Base-by-base conservation (phyloP, 345 rosid species). In the Melaleuca quinquenervia region DNA sequence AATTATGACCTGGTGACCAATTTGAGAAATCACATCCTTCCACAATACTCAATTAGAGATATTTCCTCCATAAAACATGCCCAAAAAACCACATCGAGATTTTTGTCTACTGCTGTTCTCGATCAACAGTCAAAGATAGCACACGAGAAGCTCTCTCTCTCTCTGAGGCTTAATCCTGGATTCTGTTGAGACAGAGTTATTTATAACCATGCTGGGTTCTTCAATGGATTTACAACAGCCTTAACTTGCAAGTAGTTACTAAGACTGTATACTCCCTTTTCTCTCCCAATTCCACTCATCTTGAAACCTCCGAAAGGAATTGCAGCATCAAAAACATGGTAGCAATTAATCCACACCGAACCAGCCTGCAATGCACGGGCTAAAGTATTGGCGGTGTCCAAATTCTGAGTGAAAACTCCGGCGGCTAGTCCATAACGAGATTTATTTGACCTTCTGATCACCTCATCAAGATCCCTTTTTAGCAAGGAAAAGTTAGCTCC, bases 251-350 rank as follows among this genome's bases (percentile, higher is more conserved):
- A 90, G 93, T 96, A 97, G 88, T 91, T 94, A 82, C 1, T 88
- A 58, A 96, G 98, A 85, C 98, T 83, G 88, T 97, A 94, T 60
- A 94, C 87, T 54, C 99, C 96, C 89, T 96, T 96, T 88, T 96
- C 99, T 87, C 98, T 94, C 20, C 99, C 98, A 1, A 89, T 86
- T 8, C 99, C 99, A 85, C 98, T 97, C 98, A 94, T 95, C 91
- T 97, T 96, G 90, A 90, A 96, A 50, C 99, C 99, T 50, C 99
- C 98, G 82, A 97, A 96, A 45, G 99, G 99, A 88, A 97, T 91
- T 0, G 96, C 92, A 14, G 95, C 95, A 90, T 97, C 98, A 48
- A 97, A 92, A n/a, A 92, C 84, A 82, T 95, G 94, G 15, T 84
- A 97, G 91, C 98, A 94, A 84, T 97, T 96, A 9, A 95, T 85